A percentile compares a stretch with the other conserved stretches of the same genome.
Conservation (phyloP, 2,329 filamentous ascomycete genomes). For the Xylaria sp. region DNA sequence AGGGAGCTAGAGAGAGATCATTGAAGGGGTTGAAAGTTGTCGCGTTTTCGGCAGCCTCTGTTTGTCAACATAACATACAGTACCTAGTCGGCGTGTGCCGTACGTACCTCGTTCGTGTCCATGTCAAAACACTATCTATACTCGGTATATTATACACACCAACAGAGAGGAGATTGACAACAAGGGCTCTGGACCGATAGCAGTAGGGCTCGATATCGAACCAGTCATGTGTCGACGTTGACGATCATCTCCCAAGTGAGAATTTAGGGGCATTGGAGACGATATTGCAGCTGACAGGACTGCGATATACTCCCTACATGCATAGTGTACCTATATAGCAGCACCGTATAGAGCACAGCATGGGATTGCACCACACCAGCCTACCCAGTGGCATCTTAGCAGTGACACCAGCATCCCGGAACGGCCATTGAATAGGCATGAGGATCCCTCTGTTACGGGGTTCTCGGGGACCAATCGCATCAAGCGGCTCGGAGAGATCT, state of each 20-base stretch:
- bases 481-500: neutral
- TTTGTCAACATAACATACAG: conserved; percentile 23
- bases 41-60: conserved; percentile 21
- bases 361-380: conserved; percentile 18
- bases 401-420: conserved; percentile 16
- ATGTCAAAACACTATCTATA: conserved; percentile 10
- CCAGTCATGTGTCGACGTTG: conserved; percentile 16
- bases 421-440: neutral
- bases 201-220: conserved; percentile 19
- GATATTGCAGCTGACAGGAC: conserved; percentile 26
- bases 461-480: conserved; percentile 6
- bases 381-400: neutral
- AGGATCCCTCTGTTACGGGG: conserved; percentile 4
- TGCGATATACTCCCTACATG: neutral
- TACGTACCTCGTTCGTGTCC: conserved; percentile 14
- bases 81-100: conserved; percentile 6
- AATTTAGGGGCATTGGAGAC: conserved; percentile 15
- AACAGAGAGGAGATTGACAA: conserved; percentile 7
- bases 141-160: neutral
- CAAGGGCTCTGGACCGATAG: conserved; percentile 6
- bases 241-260: conserved; percentile 24
- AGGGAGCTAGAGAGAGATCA: neutral
- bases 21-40: neutral
- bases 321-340: neutral
- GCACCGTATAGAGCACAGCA: conserved; percentile 2